Conservation (phyloP, 2,329 filamentous ascomycete species). For the Neopestalotiopsis clavispora region DNA sequence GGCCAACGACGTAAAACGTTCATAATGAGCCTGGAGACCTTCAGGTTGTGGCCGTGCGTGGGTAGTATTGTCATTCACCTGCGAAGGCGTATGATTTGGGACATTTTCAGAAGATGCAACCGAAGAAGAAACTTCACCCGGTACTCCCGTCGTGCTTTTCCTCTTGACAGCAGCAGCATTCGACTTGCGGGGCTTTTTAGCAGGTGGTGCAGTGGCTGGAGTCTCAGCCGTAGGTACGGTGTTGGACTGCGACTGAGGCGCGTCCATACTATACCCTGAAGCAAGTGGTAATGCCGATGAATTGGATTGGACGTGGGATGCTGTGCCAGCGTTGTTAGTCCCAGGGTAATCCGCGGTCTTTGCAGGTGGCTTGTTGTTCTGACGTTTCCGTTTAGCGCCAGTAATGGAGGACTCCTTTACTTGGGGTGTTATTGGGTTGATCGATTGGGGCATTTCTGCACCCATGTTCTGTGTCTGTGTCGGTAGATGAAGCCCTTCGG, state of each 20-base stretch:
- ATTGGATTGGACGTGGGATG: no score
- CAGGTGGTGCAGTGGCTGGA: conserved; percentile 23
- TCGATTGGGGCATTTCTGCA: conserved; percentile 7
- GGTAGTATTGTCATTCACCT: conserved; percentile 22
- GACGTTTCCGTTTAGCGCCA: conserved; percentile 38
- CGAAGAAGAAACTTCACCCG: background rate
- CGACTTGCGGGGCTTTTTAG: conserved; percentile 36
- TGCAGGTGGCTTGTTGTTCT: conserved; percentile 24
- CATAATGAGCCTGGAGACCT: conserved; percentile 35
- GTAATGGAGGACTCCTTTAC: conserved; percentile 37
- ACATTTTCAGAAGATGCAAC: conserved; percentile 24
- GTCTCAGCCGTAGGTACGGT: background rate
- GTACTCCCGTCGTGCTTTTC: background rate
- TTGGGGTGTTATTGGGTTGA: conserved; percentile 17
- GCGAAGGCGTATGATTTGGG: conserved; percentile 25
- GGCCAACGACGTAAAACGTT: conserved; percentile 30
- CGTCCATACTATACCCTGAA: background rate
- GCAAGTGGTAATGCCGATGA: background rate
- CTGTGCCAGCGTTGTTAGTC: background rate
- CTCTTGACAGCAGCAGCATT: conserved; percentile 22
- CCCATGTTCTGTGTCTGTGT: conserved; percentile 15
- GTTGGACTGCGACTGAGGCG: background rate
- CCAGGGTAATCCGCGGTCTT: conserved; percentile 21
- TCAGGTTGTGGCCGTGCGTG: conserved; percentile 29
- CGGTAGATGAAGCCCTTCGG: conserved; percentile 26